Conservation (phyloP, 1,284 basidiomycete genomes). For the Moniliophthora roreri region DNA sequence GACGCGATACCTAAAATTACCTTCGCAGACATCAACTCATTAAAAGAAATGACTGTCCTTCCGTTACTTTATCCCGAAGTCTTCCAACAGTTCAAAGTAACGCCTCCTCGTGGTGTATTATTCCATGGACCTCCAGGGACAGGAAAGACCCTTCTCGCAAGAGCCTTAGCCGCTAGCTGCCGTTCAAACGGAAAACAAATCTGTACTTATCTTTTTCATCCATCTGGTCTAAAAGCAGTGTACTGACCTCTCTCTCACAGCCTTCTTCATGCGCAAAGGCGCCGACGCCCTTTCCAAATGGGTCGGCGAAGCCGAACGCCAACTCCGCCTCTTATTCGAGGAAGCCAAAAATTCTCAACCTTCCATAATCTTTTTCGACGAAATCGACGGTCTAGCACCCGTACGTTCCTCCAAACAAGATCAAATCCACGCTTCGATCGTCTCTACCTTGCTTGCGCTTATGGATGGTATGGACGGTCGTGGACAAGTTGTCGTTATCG, state of each 20-base stretch:
- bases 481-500: slow-evolving; percentile 96
- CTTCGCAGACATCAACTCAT: slow-evolving; percentile 82
- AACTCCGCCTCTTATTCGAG: slow-evolving; percentile 93
- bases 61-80: slow-evolving; percentile 97
- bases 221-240: background rate
- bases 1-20: slow-evolving; percentile 10
- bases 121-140: slow-evolving; percentile 98
- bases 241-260: slow-evolving; percentile 35
- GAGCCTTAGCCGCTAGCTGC: slow-evolving; percentile 94
- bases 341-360: slow-evolving; percentile 94
- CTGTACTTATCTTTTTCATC: slow-evolving; percentile 42
- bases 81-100: slow-evolving; percentile 93
- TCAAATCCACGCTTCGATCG: slow-evolving; percentile 98
- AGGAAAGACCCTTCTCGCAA: slow-evolving; percentile 90
- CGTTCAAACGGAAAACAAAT: slow-evolving; percentile 89
- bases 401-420: slow-evolving; percentile 98
- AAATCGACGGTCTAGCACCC: slow-evolving; percentile 98
- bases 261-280: slow-evolving; percentile 99
- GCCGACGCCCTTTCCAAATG: slow-evolving; percentile 98
- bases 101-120: slow-evolving; percentile 94
- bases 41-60: slow-evolving; percentile 98
- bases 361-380: slow-evolving; percentile 96
- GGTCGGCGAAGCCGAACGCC: slow-evolving; percentile 99
- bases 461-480: slow-evolving; percentile 99
- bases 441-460: slow-evolving; percentile 92